Evolutionary conservation across 148 eudicot species (phyloP), one percentile per base, ranked within the genome.

Genomic region (Fagopyrum tataricum): DNA sequence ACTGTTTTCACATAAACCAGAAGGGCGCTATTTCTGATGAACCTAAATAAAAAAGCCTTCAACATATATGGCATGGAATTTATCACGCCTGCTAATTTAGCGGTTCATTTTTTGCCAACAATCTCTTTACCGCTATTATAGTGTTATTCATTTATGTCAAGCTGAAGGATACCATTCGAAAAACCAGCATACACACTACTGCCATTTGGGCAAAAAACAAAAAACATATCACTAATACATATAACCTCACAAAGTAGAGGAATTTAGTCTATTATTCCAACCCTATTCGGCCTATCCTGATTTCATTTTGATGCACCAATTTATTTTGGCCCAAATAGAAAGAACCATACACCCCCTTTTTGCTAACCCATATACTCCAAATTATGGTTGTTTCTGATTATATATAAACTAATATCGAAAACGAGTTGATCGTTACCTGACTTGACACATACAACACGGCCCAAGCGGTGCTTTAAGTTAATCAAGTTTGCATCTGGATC

Each of bases 401-500:
- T 53, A 53, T 24, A 61, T 26, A 15, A 24, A 64, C 42, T 31
- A 43, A 26, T 70, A 46, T 70, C 1, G 52, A 70, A 70, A 70
- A 69, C 5, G 14, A 51, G 17, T 75, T 24, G 59, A 5, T 40
- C 71, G 84, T 81, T 67, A 82, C 99, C 99, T 79, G 99, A 81
- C 76, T 90, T 95, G 64, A 95, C 97, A 70, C 93, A 95, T 67
- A 87, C 88, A 76, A 95, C 86, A 67, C 99, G 96, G 31, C 78
- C 79, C 78, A 76, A 71, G 49, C 87, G 87, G 73, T 95, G 86
- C 76, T 88, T 92, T 31, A 87, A 58, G 76, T 79, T 82, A 78
- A 95, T 95, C 69, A 95, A 79, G 78, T 85, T 81, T 43, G 92
- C 82, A 77, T 84, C 97, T 42, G 94, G 99, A 74, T 95, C 99